Base-by-base conservation (phyloP, 2,329 filamentous ascomycete species). In the Periconia macrospinosa region DNA sequence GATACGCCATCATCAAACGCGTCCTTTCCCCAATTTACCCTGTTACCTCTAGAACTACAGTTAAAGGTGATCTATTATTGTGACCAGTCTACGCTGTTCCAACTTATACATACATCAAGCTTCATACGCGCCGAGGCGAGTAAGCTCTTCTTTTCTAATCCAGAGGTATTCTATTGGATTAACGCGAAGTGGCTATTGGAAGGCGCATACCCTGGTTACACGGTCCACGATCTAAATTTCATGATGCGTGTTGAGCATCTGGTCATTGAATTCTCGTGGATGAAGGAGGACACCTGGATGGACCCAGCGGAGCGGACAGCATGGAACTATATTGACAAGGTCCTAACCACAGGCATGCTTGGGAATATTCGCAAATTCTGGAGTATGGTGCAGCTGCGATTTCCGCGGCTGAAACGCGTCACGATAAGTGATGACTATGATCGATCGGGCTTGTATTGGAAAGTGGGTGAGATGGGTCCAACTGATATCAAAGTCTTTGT, bases 1-100 rank as follows among this genome's bases (percentile, higher is more conserved):
- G 47, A 51, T 27, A 15, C 41, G 20, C 10, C 40, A 41, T 23
- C 30, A 27, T 30, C 19, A 17, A 27, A 30, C 41, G 14, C 44
- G 19, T 48, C 30, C n/a, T 52, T 56, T 30, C 45, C 18, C 17
- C 41, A 53, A 41, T 56, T 53, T 43, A 7, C 33, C 30, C 11
- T 15, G 19, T 30, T 53, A 35, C 54, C 50, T 41, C 44, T 35
- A 13, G 45, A 58, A 41, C 49, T 58, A 14, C 50, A 53, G 44
- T 47, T 50, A 17, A 41, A 30, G 1, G 40, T 56, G 14, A 14
- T 56, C 14, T 8, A n/a, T 15, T 50, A 44, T 17, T 56, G 54
- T 35, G 46, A 44, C 20, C n/a, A 27, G 8, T 37, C 49, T 33
- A 53, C 50, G 7, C 42, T 58, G 30, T 54, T 51, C 37, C 48